phyloP scores from a whole-genome alignment of 345 rosid genomes.

The Psidium friedrichsthalianum region DNA sequence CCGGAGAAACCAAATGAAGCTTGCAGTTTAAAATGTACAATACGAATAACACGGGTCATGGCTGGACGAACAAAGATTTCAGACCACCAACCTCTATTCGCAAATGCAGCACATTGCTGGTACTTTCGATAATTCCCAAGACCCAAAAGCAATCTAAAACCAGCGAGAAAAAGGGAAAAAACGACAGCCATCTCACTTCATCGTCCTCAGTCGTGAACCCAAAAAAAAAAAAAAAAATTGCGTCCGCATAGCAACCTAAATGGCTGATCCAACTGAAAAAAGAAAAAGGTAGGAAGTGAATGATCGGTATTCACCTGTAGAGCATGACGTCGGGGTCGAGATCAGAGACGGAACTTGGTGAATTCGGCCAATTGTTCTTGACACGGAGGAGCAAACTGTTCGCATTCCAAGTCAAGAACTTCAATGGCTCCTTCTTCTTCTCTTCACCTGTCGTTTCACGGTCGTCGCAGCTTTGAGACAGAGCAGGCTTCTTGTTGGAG shows the following conservation, averaged over 20 bases:
- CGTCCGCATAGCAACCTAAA: not conserved
- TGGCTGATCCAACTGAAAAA: not conserved
- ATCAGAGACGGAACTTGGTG: conserved; percentile 43
- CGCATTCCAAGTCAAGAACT: conserved; percentile 91
- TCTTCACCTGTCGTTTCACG: conserved; percentile 6
- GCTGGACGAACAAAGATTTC: not conserved
- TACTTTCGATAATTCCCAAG: not conserved
- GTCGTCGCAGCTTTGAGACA: conserved; percentile 15
- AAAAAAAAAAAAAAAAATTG: not conserved
- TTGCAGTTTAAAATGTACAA: not conserved
- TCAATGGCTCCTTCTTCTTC: conserved; percentile 43
- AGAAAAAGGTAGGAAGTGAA: not conserved
- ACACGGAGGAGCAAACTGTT: conserved; percentile 91
- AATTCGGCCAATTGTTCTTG: conserved; percentile 79
- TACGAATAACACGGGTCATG: not conserved
- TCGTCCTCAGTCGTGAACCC: not conserved
- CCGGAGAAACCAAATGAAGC: not conserved
- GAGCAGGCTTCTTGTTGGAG: conserved; percentile 60
- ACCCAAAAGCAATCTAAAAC: not conserved
- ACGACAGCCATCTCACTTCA: not conserved
- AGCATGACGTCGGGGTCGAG: conserved; percentile 86
- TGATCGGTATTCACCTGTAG: conserved; percentile 38
- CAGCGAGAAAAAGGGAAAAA: not conserved
- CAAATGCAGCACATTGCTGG: not conserved
- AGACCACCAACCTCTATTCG: not conserved